phyloP scores from a whole-genome alignment of 1,284 basidiomycete genomes.

The Inonotus hispidus region DNA sequence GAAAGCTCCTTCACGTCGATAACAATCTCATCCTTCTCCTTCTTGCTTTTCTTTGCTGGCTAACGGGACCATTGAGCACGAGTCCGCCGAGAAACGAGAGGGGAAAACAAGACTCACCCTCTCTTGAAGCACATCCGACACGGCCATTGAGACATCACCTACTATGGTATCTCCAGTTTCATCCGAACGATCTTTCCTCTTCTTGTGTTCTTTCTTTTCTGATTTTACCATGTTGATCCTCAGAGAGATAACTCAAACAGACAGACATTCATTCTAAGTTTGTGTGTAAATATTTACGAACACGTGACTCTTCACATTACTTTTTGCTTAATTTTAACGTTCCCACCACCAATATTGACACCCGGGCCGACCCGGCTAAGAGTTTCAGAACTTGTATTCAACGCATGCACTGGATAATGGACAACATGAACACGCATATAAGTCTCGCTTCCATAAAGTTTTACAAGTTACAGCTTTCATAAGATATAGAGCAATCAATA shows the following conservation, averaged over 20 bases:
- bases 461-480: not conserved
- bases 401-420: no score
- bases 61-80: conserved; percentile 21
- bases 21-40: conserved; percentile 53
- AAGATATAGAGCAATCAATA: conserved; percentile 4
- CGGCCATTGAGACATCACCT: conserved; percentile 26
- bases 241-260: not conserved
- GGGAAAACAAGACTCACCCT: conserved; percentile 4
- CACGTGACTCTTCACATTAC: no score
- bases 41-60: conserved; percentile 53
- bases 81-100: not conserved
- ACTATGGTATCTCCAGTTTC: conserved; percentile 25
- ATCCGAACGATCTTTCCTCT: conserved; percentile 42
- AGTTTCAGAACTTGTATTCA: no score
- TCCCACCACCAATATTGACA: no score
- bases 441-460: not conserved
- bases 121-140: conserved; percentile 46
- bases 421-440: no score
- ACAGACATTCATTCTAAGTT: no score
- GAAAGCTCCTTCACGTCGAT: conserved; percentile 80
- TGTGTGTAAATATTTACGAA: no score
- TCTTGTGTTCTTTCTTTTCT: conserved; percentile 59
- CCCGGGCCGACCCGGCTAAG: no score
- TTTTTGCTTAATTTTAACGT: no score
- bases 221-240: conserved; percentile 49